Evolutionary conservation across 2,329 filamentous ascomycete genomes (phyloP).

Genomic region (Colletotrichum falcatum): DNA sequence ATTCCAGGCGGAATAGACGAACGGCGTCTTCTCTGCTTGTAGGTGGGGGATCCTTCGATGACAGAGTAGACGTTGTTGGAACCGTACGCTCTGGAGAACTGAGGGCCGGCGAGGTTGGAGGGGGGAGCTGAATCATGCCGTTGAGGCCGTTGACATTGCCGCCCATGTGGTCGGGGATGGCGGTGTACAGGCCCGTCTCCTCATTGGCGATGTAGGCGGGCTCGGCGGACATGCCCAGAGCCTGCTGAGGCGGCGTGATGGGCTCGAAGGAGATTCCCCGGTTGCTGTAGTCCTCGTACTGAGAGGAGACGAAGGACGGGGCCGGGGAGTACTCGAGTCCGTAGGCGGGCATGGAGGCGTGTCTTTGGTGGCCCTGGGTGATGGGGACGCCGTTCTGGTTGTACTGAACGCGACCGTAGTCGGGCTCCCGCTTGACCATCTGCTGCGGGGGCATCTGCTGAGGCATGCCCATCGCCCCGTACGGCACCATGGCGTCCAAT

Average conservation of each 20-base stretch:
- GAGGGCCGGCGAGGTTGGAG: constrained; percentile 83
- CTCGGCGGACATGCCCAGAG: constrained; percentile 83
- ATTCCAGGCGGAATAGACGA: constrained; percentile 91
- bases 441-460: constrained; percentile 57
- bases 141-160: constrained; percentile 83
- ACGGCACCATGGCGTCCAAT: constrained; percentile 80
- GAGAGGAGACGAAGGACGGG: constrained; percentile 97
- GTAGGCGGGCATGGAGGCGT: constrained; percentile 98
- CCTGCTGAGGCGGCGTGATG: constrained; percentile 93
- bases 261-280: constrained; percentile 97
- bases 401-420: constrained; percentile 85
- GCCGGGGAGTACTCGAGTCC: constrained; percentile 96
- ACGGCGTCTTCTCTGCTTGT: constrained; percentile 95
- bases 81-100: constrained; percentile 81
- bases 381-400: constrained; percentile 92
- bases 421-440: constrained; percentile 88
- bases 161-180: constrained; percentile 86
- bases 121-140: constrained; percentile 92
- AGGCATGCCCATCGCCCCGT: constrained; percentile 69
- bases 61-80: constrained; percentile 90
- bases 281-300: constrained; percentile 98
- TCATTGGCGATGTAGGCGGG: constrained; percentile 98
- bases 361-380: constrained; percentile 85
- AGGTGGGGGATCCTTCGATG: constrained; percentile 97
- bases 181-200: constrained; percentile 95